A percentile compares a stretch with the other conserved stretches of the same genome.
These are phyloP conservation scores for Umbelopsis sp. DNA, from an alignment of 192 early-diverging fungal species.

Conservation along the genomic window DNA sequence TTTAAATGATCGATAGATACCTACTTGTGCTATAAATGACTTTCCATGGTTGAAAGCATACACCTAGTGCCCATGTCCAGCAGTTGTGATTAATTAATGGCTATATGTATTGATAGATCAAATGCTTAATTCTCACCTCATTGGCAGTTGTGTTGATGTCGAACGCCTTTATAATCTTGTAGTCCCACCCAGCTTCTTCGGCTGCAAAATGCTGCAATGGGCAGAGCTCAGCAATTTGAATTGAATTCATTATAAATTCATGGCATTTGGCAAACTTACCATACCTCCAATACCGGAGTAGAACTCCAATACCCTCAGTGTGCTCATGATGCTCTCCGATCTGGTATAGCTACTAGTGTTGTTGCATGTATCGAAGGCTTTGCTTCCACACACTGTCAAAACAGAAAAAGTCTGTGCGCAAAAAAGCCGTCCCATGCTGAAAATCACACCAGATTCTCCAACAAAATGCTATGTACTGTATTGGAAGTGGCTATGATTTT, in stretches of 20 bases:
- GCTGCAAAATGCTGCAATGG: conserved; percentile 76
- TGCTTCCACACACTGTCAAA: neutral
- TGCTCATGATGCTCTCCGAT: neutral
- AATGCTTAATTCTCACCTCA: conserved; percentile 38
- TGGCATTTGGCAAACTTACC: conserved; percentile 29
- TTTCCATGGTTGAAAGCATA: conserved; percentile 37
- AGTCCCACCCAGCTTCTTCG: conserved; percentile 55
- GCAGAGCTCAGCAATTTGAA: neutral
- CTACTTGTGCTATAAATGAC: conserved; percentile 33
- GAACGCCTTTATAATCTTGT: conserved; percentile 81
- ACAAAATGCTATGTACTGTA: too few species aligned
- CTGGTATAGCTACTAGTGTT: neutral
- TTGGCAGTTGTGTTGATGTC: conserved; percentile 96
- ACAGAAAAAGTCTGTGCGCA: neutral
- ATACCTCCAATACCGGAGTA: conserved; percentile 69
- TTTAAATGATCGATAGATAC: neutral
- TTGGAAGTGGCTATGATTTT: too few species aligned
- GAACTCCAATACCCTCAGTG: conserved; percentile 50
- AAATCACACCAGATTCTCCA: neutral
- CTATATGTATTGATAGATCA: neutral
- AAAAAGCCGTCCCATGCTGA: neutral
- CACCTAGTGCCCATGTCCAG: conserved; percentile 16
- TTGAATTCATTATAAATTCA: neutral
- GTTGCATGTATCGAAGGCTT: neutral
- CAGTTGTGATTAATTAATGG: neutral